These are phyloP conservation scores for Arctostaphylos glauca DNA, from an alignment of 148 eudicot species.

Conservation along the genomic window DNA sequence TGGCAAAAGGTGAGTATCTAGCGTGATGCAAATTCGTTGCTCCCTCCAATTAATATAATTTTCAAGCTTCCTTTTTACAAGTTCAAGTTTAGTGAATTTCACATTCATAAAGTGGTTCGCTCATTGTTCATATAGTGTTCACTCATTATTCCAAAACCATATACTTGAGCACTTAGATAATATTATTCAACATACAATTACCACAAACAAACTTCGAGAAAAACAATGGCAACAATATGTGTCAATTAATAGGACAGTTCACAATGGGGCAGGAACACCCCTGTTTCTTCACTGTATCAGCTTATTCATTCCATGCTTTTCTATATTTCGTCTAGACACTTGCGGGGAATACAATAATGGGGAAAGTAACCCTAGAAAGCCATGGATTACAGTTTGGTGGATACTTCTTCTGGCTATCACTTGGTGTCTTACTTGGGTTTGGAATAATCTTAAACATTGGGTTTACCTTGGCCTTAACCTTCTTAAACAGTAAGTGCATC, in stretches of 20 bases:
- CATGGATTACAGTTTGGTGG: constrained; percentile 55
- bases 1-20: constrained; percentile 61
- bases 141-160: no score
- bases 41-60: no score
- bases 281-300: not conserved
- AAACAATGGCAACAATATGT: not conserved
- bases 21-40: not conserved
- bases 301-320: not conserved
- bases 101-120: no score
- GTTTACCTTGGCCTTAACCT: constrained; percentile 58
- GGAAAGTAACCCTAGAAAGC: constrained; percentile 48
- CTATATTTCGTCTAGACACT: constrained; percentile 28
- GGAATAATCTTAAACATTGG: constrained; percentile 43
- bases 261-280: not conserved
- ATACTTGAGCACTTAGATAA: no score
- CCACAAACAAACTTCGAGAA: no score
- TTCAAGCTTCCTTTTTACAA: no score
- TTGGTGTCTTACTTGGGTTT: constrained; percentile 61
- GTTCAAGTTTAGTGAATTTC: not conserved
- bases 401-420: constrained; percentile 56
- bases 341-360: constrained; percentile 53
- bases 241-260: not conserved
- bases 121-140: no score
- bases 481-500: constrained; percentile 55
- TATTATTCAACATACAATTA: no score